These are phyloP conservation scores for Carex cristatella DNA, from an alignment of 176 grass and related monocot species.

Conservation along the genomic window DNA sequence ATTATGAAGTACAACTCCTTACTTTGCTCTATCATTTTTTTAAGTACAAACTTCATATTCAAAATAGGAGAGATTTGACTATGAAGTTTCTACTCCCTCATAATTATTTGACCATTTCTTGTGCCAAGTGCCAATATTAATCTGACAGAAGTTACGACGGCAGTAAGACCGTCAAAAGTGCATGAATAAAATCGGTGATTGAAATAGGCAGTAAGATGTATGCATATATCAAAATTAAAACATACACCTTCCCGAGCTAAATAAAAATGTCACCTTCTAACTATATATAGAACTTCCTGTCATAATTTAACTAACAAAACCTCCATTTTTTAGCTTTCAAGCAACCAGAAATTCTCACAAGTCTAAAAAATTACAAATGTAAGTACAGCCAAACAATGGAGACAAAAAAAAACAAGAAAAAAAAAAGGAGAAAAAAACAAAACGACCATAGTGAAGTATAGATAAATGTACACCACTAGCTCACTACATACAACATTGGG, in stretches of 20 bases:
- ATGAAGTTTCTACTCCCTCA: background rate
- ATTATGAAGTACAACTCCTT: too few relatives aligned
- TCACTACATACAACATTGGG: background rate
- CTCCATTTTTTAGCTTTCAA: background rate
- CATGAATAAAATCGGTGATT: background rate
- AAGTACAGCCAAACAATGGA: slow-evolving; percentile 18
- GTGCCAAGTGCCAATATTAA: background rate
- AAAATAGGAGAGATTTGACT: too few relatives aligned
- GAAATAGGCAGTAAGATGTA: background rate
- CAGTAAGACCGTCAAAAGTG: background rate
- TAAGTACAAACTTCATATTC: too few relatives aligned
- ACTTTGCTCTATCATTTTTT: too few relatives aligned
- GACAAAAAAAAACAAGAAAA: background rate
- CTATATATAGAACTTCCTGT: background rate
- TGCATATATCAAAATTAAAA: background rate
- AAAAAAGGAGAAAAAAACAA: background rate
- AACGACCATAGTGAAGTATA: slow-evolving; percentile 2
- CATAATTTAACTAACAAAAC: background rate
- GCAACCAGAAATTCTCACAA: background rate
- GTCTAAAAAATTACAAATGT: slow-evolving; percentile 4
- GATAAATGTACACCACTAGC: slow-evolving; percentile 22
- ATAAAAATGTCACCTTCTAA: background rate
- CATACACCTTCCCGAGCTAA: background rate
- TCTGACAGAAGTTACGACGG: background rate
- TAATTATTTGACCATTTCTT: background rate